These are phyloP conservation scores for Aureobasidium mangrovei DNA, from an alignment of 2,329 filamentous ascomycete genomes.

Conservation along the genomic window DNA sequence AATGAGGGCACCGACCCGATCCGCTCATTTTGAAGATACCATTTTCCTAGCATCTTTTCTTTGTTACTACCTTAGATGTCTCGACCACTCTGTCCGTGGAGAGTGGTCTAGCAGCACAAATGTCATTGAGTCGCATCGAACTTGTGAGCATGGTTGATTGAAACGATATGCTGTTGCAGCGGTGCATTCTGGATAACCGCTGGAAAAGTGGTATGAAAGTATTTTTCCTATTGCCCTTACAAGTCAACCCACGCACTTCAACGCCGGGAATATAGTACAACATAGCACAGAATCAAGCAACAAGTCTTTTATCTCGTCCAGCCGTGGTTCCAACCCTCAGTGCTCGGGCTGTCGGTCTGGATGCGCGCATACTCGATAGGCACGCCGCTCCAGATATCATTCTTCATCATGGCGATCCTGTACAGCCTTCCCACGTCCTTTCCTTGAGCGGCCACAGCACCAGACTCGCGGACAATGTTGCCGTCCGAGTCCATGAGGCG, in stretches of 20 bases:
- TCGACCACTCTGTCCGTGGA: background rate
- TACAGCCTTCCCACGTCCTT: conserved; percentile 66
- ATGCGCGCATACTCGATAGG: conserved; percentile 85
- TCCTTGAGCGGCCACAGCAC: conserved; percentile 27
- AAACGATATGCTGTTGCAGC: too few relatives aligned
- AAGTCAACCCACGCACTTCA: background rate
- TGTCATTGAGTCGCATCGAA: too few relatives aligned
- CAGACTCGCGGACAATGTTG: conserved; percentile 25
- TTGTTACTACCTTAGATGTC: background rate
- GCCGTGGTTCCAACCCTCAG: conserved; percentile 80
- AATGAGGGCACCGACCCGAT: conserved; percentile 10
- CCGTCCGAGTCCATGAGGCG: conserved; percentile 42
- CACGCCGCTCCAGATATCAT: conserved; percentile 68
- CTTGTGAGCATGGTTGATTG: too few relatives aligned
- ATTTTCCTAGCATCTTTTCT: background rate
- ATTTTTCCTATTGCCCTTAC: background rate
- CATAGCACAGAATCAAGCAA: background rate
- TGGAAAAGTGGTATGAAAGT: too few relatives aligned
- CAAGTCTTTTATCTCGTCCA: conserved; percentile 57
- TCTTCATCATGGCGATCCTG: conserved; percentile 83
- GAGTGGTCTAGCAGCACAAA: background rate
- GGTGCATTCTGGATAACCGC: too few relatives aligned
- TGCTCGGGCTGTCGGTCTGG: conserved; percentile 73
- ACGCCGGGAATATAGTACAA: conserved; percentile 9
- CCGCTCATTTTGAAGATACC: conserved; percentile 7